These are phyloP conservation scores for Termitomyces sp. DNA, from an alignment of 768 basidiomycete genomes.

Conservation along the genomic window DNA sequence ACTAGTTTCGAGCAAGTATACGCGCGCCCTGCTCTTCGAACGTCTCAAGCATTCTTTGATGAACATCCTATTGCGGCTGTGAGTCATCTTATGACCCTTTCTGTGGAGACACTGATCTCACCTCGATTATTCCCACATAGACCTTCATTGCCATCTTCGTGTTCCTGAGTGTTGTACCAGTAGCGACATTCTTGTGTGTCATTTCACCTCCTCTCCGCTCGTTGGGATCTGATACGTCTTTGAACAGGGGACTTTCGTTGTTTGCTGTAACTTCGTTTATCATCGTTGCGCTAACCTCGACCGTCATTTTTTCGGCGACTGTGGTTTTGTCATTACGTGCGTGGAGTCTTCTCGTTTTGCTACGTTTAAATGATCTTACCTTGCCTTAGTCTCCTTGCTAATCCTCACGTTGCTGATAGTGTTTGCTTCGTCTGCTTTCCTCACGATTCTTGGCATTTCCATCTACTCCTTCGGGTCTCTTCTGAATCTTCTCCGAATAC, in stretches of 20 bases:
- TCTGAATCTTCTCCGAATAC: conserved; percentile 27
- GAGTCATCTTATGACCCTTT: conserved; percentile 8
- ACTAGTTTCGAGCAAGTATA: conserved; percentile 45
- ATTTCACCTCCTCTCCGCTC: not conserved
- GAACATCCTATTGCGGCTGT: conserved; percentile 31
- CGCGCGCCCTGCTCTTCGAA: conserved; percentile 36
- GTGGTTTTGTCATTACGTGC: conserved; percentile 29
- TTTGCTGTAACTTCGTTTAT: conserved; percentile 27
- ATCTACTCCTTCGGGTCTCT: conserved; percentile 32
- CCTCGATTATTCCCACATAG: conserved; percentile 19
- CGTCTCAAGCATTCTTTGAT: conserved; percentile 29
- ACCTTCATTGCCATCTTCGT: conserved; percentile 38
- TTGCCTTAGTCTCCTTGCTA: conserved; percentile 29
- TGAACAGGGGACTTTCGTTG: conserved; percentile 26
- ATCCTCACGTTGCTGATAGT: conserved; percentile 27
- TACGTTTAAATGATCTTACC: not conserved
- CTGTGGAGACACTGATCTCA: not conserved
- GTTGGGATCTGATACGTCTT: not conserved
- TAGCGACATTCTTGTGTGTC: conserved; percentile 36
- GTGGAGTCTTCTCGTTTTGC: not conserved
- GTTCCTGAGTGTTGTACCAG: conserved; percentile 30
- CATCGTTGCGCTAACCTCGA: conserved; percentile 32
- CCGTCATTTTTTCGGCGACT: conserved; percentile 26
- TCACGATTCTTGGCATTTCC: conserved; percentile 25
- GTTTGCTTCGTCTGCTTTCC: conserved; percentile 28